A percentile compares a stretch with the other conserved stretches of the same genome.
Evolutionary conservation across 2,329 filamentous ascomycete species (phyloP).

Genomic region (Leptographium wingfieldii): DNA sequence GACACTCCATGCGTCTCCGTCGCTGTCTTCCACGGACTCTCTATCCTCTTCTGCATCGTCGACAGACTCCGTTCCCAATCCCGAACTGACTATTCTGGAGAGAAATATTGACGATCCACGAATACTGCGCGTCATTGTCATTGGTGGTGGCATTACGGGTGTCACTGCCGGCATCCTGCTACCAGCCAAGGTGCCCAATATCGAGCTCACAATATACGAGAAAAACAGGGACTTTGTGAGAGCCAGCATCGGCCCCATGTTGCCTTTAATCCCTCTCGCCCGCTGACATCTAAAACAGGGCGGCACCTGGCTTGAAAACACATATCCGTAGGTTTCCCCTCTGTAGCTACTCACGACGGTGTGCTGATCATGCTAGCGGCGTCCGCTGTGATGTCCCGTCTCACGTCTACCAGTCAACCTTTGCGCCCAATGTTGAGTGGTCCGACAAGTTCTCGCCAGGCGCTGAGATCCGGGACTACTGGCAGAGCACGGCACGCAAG

Average conservation of each 20-base stretch:
- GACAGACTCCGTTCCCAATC: background rate
- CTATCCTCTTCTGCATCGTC: background rate
- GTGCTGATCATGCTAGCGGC: background rate
- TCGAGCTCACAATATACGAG: constrained; percentile 53
- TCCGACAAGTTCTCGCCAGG: constrained; percentile 10
- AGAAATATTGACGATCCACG: constrained; percentile 31
- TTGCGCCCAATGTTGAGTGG: constrained; percentile 11
- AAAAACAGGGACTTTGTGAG: constrained; percentile 53
- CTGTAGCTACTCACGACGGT: background rate
- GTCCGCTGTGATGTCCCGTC: constrained; percentile 13
- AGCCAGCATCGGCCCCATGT: too few relatives aligned
- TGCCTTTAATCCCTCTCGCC: background rate
- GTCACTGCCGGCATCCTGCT: constrained; percentile 53
- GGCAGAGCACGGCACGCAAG: background rate
- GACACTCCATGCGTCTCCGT: background rate
- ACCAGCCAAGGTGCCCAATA: constrained; percentile 54
- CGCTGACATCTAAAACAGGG: background rate
- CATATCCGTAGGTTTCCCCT: background rate
- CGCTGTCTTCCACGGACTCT: background rate
- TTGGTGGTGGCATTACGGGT: constrained; percentile 52
- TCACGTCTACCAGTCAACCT: constrained; percentile 11
- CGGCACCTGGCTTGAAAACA: background rate
- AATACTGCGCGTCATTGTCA: constrained; percentile 41
- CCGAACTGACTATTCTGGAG: background rate
- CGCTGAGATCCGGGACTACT: constrained; percentile 12